Base-by-base conservation (phyloP, 78 protist species). In the Ministeria vibrans region DNA sequence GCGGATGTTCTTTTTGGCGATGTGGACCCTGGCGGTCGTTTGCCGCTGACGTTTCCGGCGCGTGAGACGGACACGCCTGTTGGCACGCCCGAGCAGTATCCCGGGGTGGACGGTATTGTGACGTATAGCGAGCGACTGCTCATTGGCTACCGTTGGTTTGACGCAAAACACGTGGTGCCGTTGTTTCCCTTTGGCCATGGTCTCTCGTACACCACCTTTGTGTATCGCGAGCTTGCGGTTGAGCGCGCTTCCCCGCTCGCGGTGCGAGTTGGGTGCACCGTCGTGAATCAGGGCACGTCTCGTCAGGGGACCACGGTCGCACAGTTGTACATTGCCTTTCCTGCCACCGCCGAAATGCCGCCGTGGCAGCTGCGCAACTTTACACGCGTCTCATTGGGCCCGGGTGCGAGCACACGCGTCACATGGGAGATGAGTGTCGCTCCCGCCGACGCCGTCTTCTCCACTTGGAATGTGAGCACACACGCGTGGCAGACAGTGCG, bases 101-200 rank as follows among this genome's bases (percentile, higher is more conserved):
- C 86, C n/a, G 82, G 76, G 41, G 34, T 3, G 13, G 18, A 6
- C 30, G 32, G 9, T 13, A 32, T 3, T 1, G 22, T 32, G 23
- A 36, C 0, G 15, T 83, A 83, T 61, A 22, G 45, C 64, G 87
- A 83, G 73, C 13, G 64, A 38, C 64, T 83, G 25, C 51, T 34
- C 45, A 64, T 77, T 32, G 87, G 87, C 15, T 83, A 83, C 78
- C 66, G 82, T 27, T 78, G 74, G 77, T 83, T 78, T 44, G n/a
- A 76, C 41, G 79, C 61, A 42, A 23, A 49, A 20, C 27, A 28
- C 38, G 43, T 77, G n/a, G 7, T 18, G 36, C 84, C 83, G 23
- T 41, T 45, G 34, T 83, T 77, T 61, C 77, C 87, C 32, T 83
- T 83, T 22, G 87, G 87, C 15, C 83, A 83, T 41, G 87, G 87